Evolutionary conservation across 805 yeast genomes (phyloP), one percentile per base, ranked within the genome.

Genomic region (Candida tibetensis): DNA sequence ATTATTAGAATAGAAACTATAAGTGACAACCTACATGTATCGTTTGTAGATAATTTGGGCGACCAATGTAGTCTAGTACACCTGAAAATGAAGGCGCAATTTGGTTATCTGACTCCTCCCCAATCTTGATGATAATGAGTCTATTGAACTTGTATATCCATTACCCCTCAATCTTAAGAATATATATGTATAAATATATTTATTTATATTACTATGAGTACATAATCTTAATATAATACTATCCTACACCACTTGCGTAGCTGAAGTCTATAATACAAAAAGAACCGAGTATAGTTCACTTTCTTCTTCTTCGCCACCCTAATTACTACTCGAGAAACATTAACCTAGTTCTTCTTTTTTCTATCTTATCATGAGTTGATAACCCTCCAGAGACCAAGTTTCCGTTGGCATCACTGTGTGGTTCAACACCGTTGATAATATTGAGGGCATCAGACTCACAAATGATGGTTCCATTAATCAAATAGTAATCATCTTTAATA

Each of bases 401-500:
- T 5, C 64, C 62, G 28, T 48, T 28, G 8, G 28, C 38, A 40
- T 55, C 59, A 28, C 41, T 46, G 37, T 48, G 54, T 7, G 52
- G 29, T 19, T 47, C 52, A 18, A 39, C 37, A 3, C 58, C 67
- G 40, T 52, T 54, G 33, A 59, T 57, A 36, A 57, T 55, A 27
- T 40, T 46, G 29, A 49, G 21, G 2, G 72, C 72, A 49, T 69
- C 74, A 2, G 22, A 36, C 50, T 81, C 85, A 63, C 88, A 81
- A 31, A 69, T 59, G 4, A 79, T 70, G 15, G 54, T 49, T 3
- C 66, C 74, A 39, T 74, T 68, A 15, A 79, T 64, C 41, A 72
- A 67, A 53, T 79, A 85, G 44, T 69, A 69, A 54, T 83, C 91
- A 15, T 59, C 61, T 3, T 55, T 56, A 36, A 85, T 83, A 5